A percentile compares a stretch with the other conserved stretches of the same genome.
Evolutionary conservation across 441 rosid species (phyloP).

Genomic region (Adansonia grandidieri): DNA sequence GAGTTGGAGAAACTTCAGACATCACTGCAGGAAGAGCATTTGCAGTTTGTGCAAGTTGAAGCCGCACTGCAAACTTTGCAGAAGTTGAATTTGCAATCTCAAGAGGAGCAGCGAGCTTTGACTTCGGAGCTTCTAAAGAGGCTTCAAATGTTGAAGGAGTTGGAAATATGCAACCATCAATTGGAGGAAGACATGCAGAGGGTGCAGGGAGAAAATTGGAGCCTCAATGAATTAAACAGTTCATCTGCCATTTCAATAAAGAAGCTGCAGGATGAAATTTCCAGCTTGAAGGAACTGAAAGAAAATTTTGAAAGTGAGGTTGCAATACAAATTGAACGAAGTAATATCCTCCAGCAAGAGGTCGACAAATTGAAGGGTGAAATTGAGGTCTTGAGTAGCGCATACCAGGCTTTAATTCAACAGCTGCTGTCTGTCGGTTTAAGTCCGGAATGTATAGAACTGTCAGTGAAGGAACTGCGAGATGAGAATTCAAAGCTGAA

Average conservation of each 20-base stretch:
- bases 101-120: conserved; percentile 62
- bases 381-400: conserved; percentile 44
- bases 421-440: conserved; percentile 61
- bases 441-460: conserved; percentile 47
- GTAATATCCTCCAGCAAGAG: conserved; percentile 57
- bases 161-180: conserved; percentile 58
- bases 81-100: conserved; percentile 73
- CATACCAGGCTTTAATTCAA: conserved; percentile 49
- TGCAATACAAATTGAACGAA: conserved; percentile 46
- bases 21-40: conserved; percentile 61
- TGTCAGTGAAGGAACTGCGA: conserved; percentile 61
- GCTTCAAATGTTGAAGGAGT: conserved; percentile 67
- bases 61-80: conserved; percentile 62
- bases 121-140: conserved; percentile 53
- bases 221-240: conserved; percentile 51
- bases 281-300: conserved; percentile 58
- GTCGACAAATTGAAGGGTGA: conserved; percentile 52
- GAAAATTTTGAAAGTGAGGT: conserved; percentile 63
- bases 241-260: conserved; percentile 52
- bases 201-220: conserved; percentile 54
- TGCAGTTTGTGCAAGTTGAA: conserved; percentile 61
- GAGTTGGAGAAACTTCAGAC: conserved; percentile 70
- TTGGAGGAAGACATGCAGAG: conserved; percentile 51
- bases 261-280: conserved; percentile 53
- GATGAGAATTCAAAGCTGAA: conserved; percentile 57